Conservation (phyloP, 768 basidiomycete genomes). For the Sarcomyxa edulis region DNA sequence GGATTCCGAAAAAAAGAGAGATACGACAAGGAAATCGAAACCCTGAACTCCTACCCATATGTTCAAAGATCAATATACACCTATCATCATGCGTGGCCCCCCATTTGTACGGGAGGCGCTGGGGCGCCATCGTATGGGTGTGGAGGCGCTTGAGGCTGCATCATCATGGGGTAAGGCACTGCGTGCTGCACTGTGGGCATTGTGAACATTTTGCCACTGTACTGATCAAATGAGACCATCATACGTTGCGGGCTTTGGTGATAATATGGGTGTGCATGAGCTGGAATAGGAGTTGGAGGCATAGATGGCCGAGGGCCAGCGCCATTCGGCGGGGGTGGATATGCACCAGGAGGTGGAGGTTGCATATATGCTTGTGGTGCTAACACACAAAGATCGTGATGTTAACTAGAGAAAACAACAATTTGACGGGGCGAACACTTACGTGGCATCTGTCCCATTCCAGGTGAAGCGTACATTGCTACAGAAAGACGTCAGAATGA, state of each 20-base stretch:
- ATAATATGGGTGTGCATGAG: slow-evolving; percentile 84
- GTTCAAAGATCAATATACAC: slow-evolving; percentile 2
- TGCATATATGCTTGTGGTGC: slow-evolving; percentile 79
- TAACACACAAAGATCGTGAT: slow-evolving; percentile 17
- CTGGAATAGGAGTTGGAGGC: slow-evolving; percentile 88
- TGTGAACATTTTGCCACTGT: slow-evolving; percentile 23
- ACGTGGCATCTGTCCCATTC: slow-evolving; percentile 89
- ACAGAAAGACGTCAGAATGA: slow-evolving; percentile 7
- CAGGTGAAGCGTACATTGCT: slow-evolving; percentile 81
- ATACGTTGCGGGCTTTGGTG: slow-evolving; percentile 86
- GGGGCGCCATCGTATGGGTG: slow-evolving; percentile 73
- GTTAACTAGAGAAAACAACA: not conserved
- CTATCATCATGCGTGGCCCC: slow-evolving; percentile 53
- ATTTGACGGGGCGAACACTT: slow-evolving; percentile 23
- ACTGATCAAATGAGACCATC: slow-evolving; percentile 15
- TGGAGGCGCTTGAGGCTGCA: slow-evolving; percentile 67
- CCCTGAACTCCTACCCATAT: slow-evolving; percentile 4
- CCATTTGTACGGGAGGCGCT: slow-evolving; percentile 71
- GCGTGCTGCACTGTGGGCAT: slow-evolving; percentile 70
- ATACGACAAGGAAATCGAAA: slow-evolving; percentile 20
- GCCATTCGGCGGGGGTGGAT: slow-evolving; percentile 75
- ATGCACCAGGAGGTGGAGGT: slow-evolving; percentile 67
- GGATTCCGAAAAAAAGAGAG: slow-evolving; percentile 13
- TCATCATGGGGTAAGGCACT: slow-evolving; percentile 89
- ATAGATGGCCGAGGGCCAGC: slow-evolving; percentile 78